A percentile compares a stretch with the other conserved stretches of the same genome.
Evolutionary conservation across 2,329 filamentous ascomycete species (phyloP).

Genomic region (Clarireedia sp.): DNA sequence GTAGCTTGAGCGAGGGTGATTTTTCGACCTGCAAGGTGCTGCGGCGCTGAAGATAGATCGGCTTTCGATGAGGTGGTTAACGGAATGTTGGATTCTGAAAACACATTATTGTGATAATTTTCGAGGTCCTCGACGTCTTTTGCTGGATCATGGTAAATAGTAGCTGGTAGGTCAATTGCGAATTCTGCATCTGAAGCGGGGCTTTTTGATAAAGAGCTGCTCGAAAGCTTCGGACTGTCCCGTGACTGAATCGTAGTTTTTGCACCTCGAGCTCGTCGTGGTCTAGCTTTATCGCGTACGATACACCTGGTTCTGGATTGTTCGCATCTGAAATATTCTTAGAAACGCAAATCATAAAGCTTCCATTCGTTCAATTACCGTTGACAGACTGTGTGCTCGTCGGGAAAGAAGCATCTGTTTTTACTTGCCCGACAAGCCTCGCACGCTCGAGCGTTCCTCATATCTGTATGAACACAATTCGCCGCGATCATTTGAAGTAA

Average conservation of each 20-base stretch:
- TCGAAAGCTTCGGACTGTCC: background rate
- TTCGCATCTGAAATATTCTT: conserved; percentile 17
- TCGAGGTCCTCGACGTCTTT: conserved; percentile 18
- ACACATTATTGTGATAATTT: conserved; percentile 20
- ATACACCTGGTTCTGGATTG: conserved; percentile 20
- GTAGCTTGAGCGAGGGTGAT: conserved; percentile 21
- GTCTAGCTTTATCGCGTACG: conserved; percentile 25
- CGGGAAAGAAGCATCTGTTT: conserved; percentile 22
- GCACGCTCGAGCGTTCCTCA: conserved; percentile 27
- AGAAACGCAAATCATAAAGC: background rate
- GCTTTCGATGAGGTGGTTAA: background rate
- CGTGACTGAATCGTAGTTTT: background rate
- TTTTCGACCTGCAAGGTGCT: conserved; percentile 17
- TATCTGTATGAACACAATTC: background rate
- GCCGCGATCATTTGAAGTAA: background rate
- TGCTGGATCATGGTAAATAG: conserved; percentile 15
- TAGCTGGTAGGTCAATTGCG: conserved; percentile 21
- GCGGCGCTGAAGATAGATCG: background rate
- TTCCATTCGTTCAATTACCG: background rate
- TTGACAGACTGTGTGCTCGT: conserved; percentile 18
- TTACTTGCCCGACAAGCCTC: conserved; percentile 27
- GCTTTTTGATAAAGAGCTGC: background rate
- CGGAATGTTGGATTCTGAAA: conserved; percentile 10
- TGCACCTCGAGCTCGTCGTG: conserved; percentile 19
- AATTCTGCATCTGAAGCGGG: conserved; percentile 15